Evolutionary conservation across 148 eudicot species (phyloP), one percentile per base, ranked within the genome.

Genomic region (Diospyros kaki): DNA sequence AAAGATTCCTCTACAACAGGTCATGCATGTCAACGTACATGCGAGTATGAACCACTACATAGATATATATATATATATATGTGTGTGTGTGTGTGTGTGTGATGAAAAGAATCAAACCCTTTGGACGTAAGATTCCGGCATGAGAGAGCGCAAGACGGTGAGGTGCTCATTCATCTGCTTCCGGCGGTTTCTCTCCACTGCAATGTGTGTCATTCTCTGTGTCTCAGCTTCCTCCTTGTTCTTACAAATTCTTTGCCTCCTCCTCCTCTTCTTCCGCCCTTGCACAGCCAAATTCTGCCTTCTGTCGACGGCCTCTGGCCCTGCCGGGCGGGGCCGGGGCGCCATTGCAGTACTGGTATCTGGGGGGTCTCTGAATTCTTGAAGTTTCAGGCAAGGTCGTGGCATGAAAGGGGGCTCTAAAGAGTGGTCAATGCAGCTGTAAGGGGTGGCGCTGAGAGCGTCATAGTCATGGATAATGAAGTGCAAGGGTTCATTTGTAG

Each of bases 121-220:
- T 79, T 84, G 93, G 64, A 87, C 86, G 78, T 88, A 93, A 80
- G 96, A 88, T 69, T 87, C 89, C 3, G 99, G 97, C 97, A 95
- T 93, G 82, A 92, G 96, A 1, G 96, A 90, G 11, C 94, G 90
- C 2, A 95, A 64, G 69, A 89, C 96, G 54, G 96, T 84, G 18
- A 95, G 89, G 62, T 89, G 96, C 5, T 90, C 96, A 70, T 95
- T 95, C 96, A 95, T 95, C 79, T 83, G 99, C 77, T 92, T 95
- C 40, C 99, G 80, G 9, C 97, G 91, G 78, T 95, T 95, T 46
- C 99, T 84, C 74, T 95, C 97, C 45, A 95, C 96, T 6, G 87
- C 86, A 87, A 95, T 95, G 84, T 95, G 99, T 1, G 94, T 91
- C 96, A 90, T 88, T 76, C 99, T 84, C 48, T 92, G 99, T 3